Evolutionary conservation across 2,329 filamentous ascomycete genomes (phyloP), one percentile per base, ranked within the genome.

Genomic region (Epichloe brachyelytri): DNA sequence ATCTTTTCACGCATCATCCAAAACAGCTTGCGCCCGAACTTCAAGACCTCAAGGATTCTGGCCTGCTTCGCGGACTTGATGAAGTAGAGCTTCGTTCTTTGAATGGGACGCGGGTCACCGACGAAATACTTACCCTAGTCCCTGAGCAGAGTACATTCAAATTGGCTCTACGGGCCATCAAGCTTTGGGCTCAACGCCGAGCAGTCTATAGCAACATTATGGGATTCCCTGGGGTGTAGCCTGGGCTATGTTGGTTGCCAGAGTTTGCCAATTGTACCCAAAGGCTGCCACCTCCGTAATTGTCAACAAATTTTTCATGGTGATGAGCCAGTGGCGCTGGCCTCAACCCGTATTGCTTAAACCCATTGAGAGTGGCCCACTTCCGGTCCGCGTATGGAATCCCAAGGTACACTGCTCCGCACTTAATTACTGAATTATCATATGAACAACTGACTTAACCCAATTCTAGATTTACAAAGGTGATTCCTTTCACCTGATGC

Each of bases 211-310:
- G 88, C 56, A 96, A 96, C 62, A 90, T 97, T 56, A 89, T 95
- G 68, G 93, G 93, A 26, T 98, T 93, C 59, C 93, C 93, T 2
- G 93, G 93, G 93, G 93, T 69, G 90, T 98, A 40, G 93, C 93
- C 5, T 98, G 91, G 88, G 93, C 91, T 12, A 96, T 98, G 86
- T 78, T 98, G 62, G 90, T 97, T 30, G 93, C 93, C 48, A 80
- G 93, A 56, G 87, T 97, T 41, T 97, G 93, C 67, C 93, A 98
- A 67, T 78, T 98, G 15, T 98, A 97, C 61, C 93, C 93, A 14
- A 89, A 88, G 63, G 93, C 93, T 6, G 87, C 88, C 8, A 86
- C 87, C 17, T 88, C 90, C 1, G 86, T 89, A 22, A 84, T 98
- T 51, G 84, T 98, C 40, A 80, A 83, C 63, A 96, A 95, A 65